phyloP scores from a whole-genome alignment of 352 stramenopile genomes.

The Globisporangium emineosum region DNA sequence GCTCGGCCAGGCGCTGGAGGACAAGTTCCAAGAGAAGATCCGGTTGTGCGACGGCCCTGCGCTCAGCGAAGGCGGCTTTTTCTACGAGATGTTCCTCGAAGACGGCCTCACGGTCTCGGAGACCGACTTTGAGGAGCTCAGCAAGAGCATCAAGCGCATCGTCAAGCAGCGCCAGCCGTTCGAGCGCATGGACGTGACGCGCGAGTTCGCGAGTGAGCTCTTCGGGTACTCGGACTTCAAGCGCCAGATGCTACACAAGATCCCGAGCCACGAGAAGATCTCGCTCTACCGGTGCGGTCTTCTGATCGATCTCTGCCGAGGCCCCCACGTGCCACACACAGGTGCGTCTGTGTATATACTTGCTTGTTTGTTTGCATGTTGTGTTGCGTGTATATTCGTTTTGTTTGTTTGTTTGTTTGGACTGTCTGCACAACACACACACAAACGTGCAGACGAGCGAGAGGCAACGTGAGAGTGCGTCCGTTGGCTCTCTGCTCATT shows the following conservation, averaged over 20 bases:
- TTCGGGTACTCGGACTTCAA: constrained; percentile 97
- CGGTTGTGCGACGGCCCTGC: constrained; percentile 94
- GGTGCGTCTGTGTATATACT: constrained; percentile 38
- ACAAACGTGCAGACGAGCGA: constrained; percentile 83
- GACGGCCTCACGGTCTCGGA: constrained; percentile 69
- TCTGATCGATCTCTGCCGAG: constrained; percentile 97
- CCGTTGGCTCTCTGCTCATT: constrained; percentile 16
- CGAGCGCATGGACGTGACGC: constrained; percentile 85
- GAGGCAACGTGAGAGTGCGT: constrained; percentile 50
- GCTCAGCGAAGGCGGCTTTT: constrained; percentile 96
- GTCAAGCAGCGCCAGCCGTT: constrained; percentile 94
- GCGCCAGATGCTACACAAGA: constrained; percentile 95
- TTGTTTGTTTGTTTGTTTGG: constrained; percentile 23
- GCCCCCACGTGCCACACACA: constrained; percentile 94
- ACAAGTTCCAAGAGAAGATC: constrained; percentile 95
- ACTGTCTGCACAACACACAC: constrained; percentile 42
- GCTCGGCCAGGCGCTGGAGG: constrained; percentile 97
- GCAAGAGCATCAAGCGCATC: constrained; percentile 93
- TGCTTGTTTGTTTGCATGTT: constrained; percentile 9
- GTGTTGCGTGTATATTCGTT: constrained; percentile 30
- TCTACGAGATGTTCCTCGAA: constrained; percentile 94
- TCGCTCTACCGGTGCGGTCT: constrained; percentile 97
- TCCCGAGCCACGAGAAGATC: constrained; percentile 89
- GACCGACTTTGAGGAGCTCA: constrained; percentile 74
- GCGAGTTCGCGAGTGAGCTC: constrained; percentile 89